Evolutionary conservation across 140 eudicot species (phyloP).

Genomic region (Oenanthe javanica): DNA sequence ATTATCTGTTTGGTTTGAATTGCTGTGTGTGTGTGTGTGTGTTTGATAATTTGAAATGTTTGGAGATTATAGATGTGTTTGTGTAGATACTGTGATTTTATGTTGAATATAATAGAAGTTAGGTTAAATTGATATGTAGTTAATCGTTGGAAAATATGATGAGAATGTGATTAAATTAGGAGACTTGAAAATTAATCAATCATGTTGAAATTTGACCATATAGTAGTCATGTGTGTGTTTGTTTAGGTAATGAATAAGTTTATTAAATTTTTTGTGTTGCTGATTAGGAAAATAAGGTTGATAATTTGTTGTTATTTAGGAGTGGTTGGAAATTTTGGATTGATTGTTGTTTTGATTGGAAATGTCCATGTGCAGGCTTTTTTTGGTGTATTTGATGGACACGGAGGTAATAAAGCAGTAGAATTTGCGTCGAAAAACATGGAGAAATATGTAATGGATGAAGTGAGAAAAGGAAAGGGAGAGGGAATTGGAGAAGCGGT

Average conservation of each 20-base stretch:
- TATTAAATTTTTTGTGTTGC: background rate
- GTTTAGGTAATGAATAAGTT: background rate
- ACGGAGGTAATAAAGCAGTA: constrained; percentile 81
- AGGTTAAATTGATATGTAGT: too few relatives aligned
- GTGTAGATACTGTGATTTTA: background rate
- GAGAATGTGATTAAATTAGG: background rate
- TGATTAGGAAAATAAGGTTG: background rate
- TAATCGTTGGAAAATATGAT: background rate
- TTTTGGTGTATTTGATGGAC: constrained; percentile 90
- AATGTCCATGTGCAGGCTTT: constrained; percentile 41
- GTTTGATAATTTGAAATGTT: background rate
- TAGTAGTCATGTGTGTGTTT: background rate
- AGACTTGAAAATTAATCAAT: background rate
- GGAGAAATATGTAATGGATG: constrained; percentile 38
- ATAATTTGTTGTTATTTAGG: background rate
- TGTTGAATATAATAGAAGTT: background rate
- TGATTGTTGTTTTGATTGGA: background rate
- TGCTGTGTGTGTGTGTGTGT: background rate
- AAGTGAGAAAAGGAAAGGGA: constrained; percentile 35
- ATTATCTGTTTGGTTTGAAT: background rate
- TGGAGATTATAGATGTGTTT: background rate
- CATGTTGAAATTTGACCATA: background rate
- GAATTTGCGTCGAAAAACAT: constrained; percentile 65
- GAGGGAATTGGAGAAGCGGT: constrained; percentile 51
- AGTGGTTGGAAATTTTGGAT: background rate